Evolutionary conservation across 805 yeast species (phyloP).

Genomic region (Metschnikowia borealis): DNA sequence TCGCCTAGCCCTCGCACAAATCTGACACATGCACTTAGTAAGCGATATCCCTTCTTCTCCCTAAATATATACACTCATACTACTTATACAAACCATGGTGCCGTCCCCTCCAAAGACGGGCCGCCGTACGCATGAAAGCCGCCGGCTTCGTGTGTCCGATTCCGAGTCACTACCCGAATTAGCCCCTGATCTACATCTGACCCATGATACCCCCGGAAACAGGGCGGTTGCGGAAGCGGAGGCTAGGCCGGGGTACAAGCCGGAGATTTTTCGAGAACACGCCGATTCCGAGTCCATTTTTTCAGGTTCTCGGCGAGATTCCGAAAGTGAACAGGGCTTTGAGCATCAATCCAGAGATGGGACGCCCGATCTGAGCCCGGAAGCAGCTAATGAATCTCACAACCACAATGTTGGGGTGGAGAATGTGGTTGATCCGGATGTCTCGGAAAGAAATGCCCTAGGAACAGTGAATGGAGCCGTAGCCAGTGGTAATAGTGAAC

Average conservation of each 20-base stretch:
- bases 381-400: neutral
- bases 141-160: neutral
- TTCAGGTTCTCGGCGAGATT: neutral
- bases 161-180: neutral
- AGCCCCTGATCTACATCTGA: neutral
- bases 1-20: slow-evolving; percentile 3
- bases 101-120: neutral
- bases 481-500: too few species aligned
- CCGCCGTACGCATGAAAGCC: neutral
- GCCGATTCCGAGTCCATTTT: neutral
- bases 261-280: neutral
- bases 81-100: neutral
- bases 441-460: neutral
- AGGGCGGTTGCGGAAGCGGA: neutral
- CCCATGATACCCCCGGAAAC: neutral
- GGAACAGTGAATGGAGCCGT: too few species aligned
- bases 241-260: neutral
- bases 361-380: neutral
- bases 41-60: neutral
- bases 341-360: neutral
- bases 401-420: neutral
- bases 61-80: neutral
- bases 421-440: neutral
- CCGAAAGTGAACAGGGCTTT: neutral
- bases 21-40: slow-evolving; percentile 3